Conservation (phyloP, 805 yeast species). For the Starmerella roubikii region DNA sequence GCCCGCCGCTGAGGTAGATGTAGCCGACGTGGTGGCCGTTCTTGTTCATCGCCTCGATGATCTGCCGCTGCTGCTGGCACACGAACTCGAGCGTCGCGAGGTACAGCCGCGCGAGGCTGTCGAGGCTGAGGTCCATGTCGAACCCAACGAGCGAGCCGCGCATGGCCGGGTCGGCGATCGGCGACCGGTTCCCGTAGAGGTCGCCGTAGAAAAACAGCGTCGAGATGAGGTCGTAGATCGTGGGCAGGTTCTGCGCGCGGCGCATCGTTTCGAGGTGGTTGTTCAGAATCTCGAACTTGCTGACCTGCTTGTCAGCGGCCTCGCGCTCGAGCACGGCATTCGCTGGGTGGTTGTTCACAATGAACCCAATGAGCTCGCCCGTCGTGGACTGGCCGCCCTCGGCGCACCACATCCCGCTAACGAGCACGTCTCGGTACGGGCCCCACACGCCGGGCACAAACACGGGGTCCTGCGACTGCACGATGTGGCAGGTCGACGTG, state of each 20-base stretch:
- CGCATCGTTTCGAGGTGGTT: conserved; percentile 55
- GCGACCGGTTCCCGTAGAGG: conserved; percentile 91
- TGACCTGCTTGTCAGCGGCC: conserved; percentile 47
- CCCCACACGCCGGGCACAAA: conserved; percentile 99
- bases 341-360: conserved; percentile 80
- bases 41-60: conserved; percentile 67
- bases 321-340: conserved; percentile 51
- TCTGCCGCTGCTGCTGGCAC: conserved; percentile 94
- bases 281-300: conserved; percentile 75
- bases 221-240: conserved; percentile 69
- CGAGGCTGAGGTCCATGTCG: conserved; percentile 76
- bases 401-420: conserved; percentile 86
- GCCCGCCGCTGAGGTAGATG: conserved; percentile 91
- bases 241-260: conserved; percentile 41
- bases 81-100: conserved; percentile 93
- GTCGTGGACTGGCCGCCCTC: conserved; percentile 99
- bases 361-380: conserved; percentile 85
- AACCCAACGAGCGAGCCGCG: conserved; percentile 84
- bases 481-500: conserved; percentile 93
- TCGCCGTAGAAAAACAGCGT: conserved; percentile 91
- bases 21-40: conserved; percentile 66
- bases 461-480: conserved; percentile 67
- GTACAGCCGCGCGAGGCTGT: conserved; percentile 73
- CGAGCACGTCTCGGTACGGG: conserved; percentile 85
- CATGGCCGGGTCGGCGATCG: conserved; percentile 94